Base-by-base conservation (phyloP, 345 rosid genomes). In the Alliaria petiolata region DNA sequence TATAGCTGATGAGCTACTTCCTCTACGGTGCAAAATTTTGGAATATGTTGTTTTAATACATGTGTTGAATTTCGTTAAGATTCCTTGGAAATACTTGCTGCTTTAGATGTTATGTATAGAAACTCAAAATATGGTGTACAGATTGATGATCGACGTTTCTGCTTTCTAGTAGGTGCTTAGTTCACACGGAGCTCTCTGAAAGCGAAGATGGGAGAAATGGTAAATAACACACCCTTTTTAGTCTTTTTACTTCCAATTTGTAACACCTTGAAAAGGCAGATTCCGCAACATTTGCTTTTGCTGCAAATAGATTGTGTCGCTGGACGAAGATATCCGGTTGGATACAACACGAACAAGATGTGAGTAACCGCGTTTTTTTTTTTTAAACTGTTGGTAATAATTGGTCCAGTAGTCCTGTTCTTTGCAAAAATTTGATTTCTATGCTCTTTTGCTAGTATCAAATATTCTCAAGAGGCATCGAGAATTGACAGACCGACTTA, bases 291-390 rank as follows among this genome's bases (percentile, higher is more conserved):
- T 40, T 62, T 47, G 8, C 16, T 67, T 31, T 61, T 46, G 28
- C 15, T 78, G 36, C 62, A 11, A 44, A 45, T 85, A 91, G 97
- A 79, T 76, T 80, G 82, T 79, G 53, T 74, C 81, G 76, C 82
- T 75, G 65, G 93, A 84, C 25, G 92, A 92, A 38, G 98, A 85
- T 74, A 63, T 66, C 28, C 76, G 83, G 43, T 65, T 89, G 87
- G 92, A 92, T 82, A 79, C 87, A 57, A 85, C 96, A 1, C 87
- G 92, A 50, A 87, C 96, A 52, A 84, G 92, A 87, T 83, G 98
- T 92, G 80, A 59, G 26, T 46, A 50, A 25, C 25, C 17, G 34
- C 22, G 45, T 42, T 74, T 51, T 20, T 15, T 44, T 44, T 11
- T 39, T 15, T 49, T 5, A 36, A 50, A 57, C 19, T 35, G 34